phyloP scores from a whole-genome alignment of 2,329 filamentous ascomycete genomes.

The Dactylellina cionopaga region DNA sequence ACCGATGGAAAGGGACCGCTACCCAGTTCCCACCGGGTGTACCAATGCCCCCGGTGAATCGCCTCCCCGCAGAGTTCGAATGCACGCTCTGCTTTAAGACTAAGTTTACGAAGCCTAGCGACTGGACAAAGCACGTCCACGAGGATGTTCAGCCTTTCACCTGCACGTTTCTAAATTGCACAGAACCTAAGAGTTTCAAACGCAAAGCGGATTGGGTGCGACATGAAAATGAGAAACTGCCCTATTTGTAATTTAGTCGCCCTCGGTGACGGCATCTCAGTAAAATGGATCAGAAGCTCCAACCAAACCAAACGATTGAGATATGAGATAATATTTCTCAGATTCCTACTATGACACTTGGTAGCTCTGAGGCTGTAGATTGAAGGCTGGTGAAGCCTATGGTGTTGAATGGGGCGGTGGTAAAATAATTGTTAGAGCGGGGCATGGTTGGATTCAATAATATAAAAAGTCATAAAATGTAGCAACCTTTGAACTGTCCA shows the following conservation, averaged over 20 bases:
- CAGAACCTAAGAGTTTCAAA: constrained; percentile 90
- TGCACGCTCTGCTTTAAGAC: constrained; percentile 86
- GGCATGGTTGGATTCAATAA: no score
- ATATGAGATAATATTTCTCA: no score
- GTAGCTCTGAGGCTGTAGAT: no score
- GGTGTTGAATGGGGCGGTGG: no score
- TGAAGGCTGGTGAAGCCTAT: no score
- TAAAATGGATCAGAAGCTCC: no score
- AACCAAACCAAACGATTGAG: no score
- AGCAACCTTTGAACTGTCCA: no score
- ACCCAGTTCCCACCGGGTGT: constrained; percentile 83
- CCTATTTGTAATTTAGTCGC: not conserved
- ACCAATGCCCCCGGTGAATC: constrained; percentile 79
- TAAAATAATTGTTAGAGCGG: no score
- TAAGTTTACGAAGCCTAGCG: constrained; percentile 88
- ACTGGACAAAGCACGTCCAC: constrained; percentile 96
- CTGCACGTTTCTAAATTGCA: constrained; percentile 85
- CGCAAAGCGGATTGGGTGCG: constrained; percentile 93
- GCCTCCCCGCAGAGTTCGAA: constrained; percentile 86
- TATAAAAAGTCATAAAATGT: no score
- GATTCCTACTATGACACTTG: no score
- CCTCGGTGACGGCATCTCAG: not conserved
- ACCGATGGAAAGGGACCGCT: constrained; percentile 74
- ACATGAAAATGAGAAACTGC: constrained; percentile 90
- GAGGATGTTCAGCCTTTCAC: constrained; percentile 94